Evolutionary conservation across 768 basidiomycete species (phyloP).

Genomic region (Lanmaoa pseudosensibilis): DNA sequence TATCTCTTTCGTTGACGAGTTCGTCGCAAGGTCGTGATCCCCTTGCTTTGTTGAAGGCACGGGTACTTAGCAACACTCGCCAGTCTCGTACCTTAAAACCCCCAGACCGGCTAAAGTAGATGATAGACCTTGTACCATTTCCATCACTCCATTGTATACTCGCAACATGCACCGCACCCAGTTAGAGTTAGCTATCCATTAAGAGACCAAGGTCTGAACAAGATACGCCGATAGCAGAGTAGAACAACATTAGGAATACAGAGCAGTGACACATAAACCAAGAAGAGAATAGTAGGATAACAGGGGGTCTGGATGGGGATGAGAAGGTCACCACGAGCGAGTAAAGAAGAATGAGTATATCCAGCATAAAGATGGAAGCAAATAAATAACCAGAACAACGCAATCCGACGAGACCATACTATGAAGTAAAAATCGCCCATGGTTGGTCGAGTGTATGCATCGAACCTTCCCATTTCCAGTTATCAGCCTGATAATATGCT

Average conservation of each 20-base stretch:
- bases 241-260: slow-evolving; percentile 64
- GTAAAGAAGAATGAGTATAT: slow-evolving; percentile 34
- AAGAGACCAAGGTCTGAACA: slow-evolving; percentile 36
- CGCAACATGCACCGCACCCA: slow-evolving; percentile 10
- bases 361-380: slow-evolving; percentile 43
- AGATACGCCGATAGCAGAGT: slow-evolving; percentile 53
- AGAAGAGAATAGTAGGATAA: slow-evolving; percentile 41
- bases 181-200: slow-evolving; percentile 29
- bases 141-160: slow-evolving; percentile 12
- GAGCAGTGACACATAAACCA: slow-evolving; percentile 45
- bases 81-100: slow-evolving; percentile 32
- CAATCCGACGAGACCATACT: slow-evolving; percentile 27
- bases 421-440: slow-evolving; percentile 64
- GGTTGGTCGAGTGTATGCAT: slow-evolving; percentile 67
- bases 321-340: slow-evolving; percentile 32
- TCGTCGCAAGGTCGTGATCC: slow-evolving; percentile 31
- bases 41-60: slow-evolving; percentile 48
- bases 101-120: slow-evolving; percentile 23
- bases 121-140: slow-evolving; percentile 1
- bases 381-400: slow-evolving; percentile 41
- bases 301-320: slow-evolving; percentile 32
- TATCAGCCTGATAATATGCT: slow-evolving; percentile 53
- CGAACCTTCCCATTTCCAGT: slow-evolving; percentile 73
- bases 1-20: slow-evolving; percentile 18
- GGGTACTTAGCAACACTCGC: slow-evolving; percentile 57